A percentile compares a stretch with the other conserved stretches of the same genome.
Evolutionary conservation across 2,329 filamentous ascomycete genomes (phyloP).

Genomic region (Stachybotrys echinatus): DNA sequence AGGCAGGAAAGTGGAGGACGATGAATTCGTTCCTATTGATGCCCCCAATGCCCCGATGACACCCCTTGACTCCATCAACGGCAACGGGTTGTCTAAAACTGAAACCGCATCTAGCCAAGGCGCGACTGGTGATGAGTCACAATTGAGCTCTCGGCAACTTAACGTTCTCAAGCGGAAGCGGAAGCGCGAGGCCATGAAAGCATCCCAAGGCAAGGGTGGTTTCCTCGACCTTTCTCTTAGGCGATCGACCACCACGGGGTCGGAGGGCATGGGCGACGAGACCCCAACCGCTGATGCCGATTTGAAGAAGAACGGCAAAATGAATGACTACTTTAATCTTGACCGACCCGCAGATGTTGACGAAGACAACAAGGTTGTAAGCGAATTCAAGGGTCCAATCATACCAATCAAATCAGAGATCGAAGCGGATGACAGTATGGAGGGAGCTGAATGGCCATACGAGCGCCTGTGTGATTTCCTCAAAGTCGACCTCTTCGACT

Average conservation of each 20-base stretch:
- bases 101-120: conserved; percentile 32
- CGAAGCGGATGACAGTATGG: conserved; percentile 68
- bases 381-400: conserved; percentile 85
- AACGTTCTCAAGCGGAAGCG: conserved; percentile 93
- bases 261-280: conserved; percentile 55
- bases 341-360: conserved; percentile 74
- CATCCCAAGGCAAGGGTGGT: conserved; percentile 77
- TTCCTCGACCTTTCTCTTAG: conserved; percentile 81
- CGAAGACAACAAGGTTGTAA: conserved; percentile 87
- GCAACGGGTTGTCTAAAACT: conserved; percentile 22
- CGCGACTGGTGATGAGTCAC: conserved; percentile 55
- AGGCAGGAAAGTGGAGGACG: conserved; percentile 80
- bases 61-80: conserved; percentile 35
- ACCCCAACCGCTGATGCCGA: conserved; percentile 47
- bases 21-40: conserved; percentile 62
- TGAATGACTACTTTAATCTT: conserved; percentile 83
- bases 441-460: conserved; percentile 88
- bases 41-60: conserved; percentile 34
- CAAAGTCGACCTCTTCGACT: conserved; percentile 87
- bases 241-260: conserved; percentile 53
- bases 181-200: conserved; percentile 83
- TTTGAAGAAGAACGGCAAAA: conserved; percentile 56
- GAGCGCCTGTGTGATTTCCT: conserved; percentile 92
- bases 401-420: conserved; percentile 82
- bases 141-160: conserved; percentile 85